Conservation (phyloP, 345 rosid genomes). For the Pugionium cornutum region DNA sequence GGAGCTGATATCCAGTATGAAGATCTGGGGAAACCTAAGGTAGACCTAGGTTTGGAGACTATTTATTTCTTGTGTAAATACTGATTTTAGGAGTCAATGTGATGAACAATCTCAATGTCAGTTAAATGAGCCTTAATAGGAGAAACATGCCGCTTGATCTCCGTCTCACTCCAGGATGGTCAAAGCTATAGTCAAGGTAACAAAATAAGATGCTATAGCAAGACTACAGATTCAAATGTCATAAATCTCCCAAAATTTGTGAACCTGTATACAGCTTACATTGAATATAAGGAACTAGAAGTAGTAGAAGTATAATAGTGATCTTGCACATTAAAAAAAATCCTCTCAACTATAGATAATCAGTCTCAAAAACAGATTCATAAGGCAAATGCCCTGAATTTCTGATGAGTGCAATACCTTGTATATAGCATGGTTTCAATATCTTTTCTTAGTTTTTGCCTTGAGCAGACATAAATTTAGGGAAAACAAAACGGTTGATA, state of each 20-base stretch:
- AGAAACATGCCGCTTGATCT: slow-evolving; percentile 17
- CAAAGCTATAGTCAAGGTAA: slow-evolving; percentile 11
- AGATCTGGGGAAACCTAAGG: slow-evolving; percentile 22
- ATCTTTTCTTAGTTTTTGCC: slow-evolving; percentile 7
- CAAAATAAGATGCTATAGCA: slow-evolving; percentile 19
- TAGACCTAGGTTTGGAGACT: slow-evolving; percentile 36
- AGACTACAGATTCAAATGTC: slow-evolving; percentile 16
- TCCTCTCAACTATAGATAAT: neutral
- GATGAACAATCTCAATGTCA: slow-evolving; percentile 3
- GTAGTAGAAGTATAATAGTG: slow-evolving; percentile 1
- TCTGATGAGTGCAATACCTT: neutral
- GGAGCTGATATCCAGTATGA: slow-evolving; percentile 21
- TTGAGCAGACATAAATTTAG: neutral
- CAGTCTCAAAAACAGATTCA: slow-evolving; percentile 23
- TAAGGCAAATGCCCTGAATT: neutral
- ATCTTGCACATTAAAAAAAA: neutral
- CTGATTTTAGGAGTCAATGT: slow-evolving; percentile 2
- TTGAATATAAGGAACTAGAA: slow-evolving; percentile 19
- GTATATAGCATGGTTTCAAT: slow-evolving; percentile 12
- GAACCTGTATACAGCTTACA: slow-evolving; percentile 11
- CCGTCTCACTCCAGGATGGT: slow-evolving; percentile 2
- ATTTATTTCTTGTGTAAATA: neutral
- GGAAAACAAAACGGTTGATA: neutral
- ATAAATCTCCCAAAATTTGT: slow-evolving; percentile 16
- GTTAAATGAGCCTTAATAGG: slow-evolving; percentile 1